Conservation (phyloP, 257 asterid species). For the Solanum lycopersicoides region DNA sequence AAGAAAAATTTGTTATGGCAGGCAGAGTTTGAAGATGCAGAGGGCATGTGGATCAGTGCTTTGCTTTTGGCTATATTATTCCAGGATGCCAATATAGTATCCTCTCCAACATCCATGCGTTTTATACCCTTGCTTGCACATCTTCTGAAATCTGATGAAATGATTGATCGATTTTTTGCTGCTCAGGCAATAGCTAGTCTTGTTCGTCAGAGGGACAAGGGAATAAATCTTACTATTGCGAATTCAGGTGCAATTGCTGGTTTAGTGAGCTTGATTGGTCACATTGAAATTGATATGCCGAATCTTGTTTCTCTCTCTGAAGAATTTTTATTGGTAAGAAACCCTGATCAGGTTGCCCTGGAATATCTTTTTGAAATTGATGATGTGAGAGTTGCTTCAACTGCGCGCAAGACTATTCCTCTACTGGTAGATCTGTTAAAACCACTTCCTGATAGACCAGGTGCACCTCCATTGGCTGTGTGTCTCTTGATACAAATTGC, state of each 20-base stretch:
- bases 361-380: slow-evolving; percentile 59
- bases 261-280: slow-evolving; percentile 54
- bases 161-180: slow-evolving; percentile 60
- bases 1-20: slow-evolving; percentile 20
- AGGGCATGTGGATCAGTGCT: slow-evolving; percentile 72
- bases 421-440: slow-evolving; percentile 72
- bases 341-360: slow-evolving; percentile 64
- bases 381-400: slow-evolving; percentile 61
- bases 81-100: slow-evolving; percentile 49
- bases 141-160: slow-evolving; percentile 61
- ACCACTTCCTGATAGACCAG: slow-evolving; percentile 81
- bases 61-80: slow-evolving; percentile 71
- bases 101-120: slow-evolving; percentile 42
- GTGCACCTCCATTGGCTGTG: slow-evolving; percentile 70
- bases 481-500: slow-evolving; percentile 66
- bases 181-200: slow-evolving; percentile 87
- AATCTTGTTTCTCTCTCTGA: slow-evolving; percentile 57
- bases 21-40: slow-evolving; percentile 66
- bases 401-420: slow-evolving; percentile 63
- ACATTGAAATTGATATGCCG: slow-evolving; percentile 52
- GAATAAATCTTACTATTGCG: slow-evolving; percentile 56
- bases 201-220: slow-evolving; percentile 50
- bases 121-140: slow-evolving; percentile 41
- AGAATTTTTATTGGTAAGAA: slow-evolving; percentile 58
- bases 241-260: slow-evolving; percentile 71